Conservation (phyloP, 108 stramenopile genomes). For the Skeletonema marinoi region DNA sequence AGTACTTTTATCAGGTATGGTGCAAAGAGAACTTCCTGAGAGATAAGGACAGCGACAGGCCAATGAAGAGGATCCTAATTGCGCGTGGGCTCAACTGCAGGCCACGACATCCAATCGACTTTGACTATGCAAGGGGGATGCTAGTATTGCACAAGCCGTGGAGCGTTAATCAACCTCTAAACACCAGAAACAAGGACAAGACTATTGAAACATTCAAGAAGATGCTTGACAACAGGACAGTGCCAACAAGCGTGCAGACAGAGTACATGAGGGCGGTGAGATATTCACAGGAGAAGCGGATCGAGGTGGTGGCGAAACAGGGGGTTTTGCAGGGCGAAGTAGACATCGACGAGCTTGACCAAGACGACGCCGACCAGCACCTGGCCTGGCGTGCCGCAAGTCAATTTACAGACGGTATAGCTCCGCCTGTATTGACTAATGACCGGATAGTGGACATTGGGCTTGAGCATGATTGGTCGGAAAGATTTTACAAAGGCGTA, state of each 20-base stretch:
- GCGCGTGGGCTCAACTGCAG: conserved; percentile 3
- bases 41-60: neutral
- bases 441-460: too few species aligned
- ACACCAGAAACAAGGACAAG: neutral
- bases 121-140: conserved; percentile 20
- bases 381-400: neutral
- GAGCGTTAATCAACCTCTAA: neutral
- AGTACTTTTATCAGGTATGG: neutral
- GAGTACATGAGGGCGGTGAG: neutral
- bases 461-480: too few species aligned
- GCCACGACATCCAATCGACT: conserved; percentile 4
- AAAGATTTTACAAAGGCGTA: too few species aligned
- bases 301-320: neutral
- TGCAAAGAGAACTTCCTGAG: neutral
- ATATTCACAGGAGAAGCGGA: neutral
- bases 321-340: neutral
- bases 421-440: too few species aligned
- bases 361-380: neutral
- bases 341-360: neutral
- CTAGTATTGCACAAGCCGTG: conserved; percentile 21
- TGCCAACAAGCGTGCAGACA: neutral
- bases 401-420: neutral
- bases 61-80: too few species aligned
- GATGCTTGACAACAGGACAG: neutral
- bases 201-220: neutral